Percentiles rank a stretch among this genome's conserved stretches.
phyloP scores from a whole-genome alignment of 2,329 filamentous ascomycete genomes.

The Phaeomoniella chlamydospora region DNA sequence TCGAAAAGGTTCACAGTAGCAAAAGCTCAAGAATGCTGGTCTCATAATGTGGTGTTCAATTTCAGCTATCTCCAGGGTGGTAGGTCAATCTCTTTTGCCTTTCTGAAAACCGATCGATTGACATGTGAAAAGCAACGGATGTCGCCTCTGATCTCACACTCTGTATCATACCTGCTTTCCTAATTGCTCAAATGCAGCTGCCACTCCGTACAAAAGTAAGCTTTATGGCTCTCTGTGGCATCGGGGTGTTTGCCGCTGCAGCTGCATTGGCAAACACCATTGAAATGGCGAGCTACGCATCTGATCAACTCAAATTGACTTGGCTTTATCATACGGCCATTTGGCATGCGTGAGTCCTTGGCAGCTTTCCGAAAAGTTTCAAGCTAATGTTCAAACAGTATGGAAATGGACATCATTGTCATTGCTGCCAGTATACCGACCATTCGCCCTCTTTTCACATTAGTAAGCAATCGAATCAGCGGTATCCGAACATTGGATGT shows the following conservation, averaged over 20 bases:
- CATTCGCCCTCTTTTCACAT: neutral
- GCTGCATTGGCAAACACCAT: neutral
- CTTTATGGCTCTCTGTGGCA: neutral
- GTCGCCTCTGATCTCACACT: too few species aligned
- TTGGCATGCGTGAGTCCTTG: neutral
- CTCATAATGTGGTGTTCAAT: neutral
- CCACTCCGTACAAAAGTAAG: neutral
- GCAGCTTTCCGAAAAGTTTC: too few species aligned
- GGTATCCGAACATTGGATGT: too few species aligned
- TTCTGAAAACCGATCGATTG: too few species aligned
- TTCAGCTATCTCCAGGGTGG: neutral
- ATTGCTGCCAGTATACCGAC: neutral
- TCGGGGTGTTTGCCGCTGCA: neutral
- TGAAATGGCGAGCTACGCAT: neutral
- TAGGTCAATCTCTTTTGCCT: neutral
- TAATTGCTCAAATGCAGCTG: too few species aligned
- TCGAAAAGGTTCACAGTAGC: neutral
- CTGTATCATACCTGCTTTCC: too few species aligned
- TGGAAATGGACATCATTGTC: neutral
- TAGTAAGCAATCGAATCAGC: neutral
- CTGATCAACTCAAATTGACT: neutral
- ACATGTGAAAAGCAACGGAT: too few species aligned
- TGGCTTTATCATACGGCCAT: neutral
- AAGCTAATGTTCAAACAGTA: too few species aligned
- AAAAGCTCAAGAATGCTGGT: neutral